Evolutionary conservation across 2,329 filamentous ascomycete species (phyloP), one percentile per base, ranked within the genome.

Genomic region (Cryphonectria japonica): DNA sequence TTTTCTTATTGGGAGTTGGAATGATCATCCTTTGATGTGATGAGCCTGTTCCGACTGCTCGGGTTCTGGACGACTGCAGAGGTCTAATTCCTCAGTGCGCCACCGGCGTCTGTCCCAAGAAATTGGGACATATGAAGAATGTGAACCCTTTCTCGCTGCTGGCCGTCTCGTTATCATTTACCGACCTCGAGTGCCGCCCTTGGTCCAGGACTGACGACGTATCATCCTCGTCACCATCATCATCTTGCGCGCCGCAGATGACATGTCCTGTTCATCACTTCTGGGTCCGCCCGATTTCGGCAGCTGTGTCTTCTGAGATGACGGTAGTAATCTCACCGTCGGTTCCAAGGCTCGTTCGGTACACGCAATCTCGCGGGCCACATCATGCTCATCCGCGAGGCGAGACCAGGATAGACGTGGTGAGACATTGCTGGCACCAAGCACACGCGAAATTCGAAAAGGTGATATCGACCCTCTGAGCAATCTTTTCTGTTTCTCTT

Each of bases 201-300:
- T n/a, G 32, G 59, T 34, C 34, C 32, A 61, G 1, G 59, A 22
- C 32, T 4, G 59, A 61, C 22, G 26, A 59, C 37, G 46, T 22
- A 50, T 39, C 34, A 34, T 34, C 34, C 22, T 46, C 41, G 13
- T 43, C 41, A 43, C 16, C 41, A 19, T 43, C 43, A 16, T 22
- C 59, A 22, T 39, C 32, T 61, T 61, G 32, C 59, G 32, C 59
- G 34, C 59, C 14, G 32, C 34, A 39, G 59, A 61, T 39, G 32
- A 16, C 34, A 4, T 61, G 16, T 13, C 22, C 14, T 29, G n/a
- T 5, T 59, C 19, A n/a, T 61, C 59, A 61, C 34, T 61, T 4
- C 59, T 61, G 59, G 59, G 59, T 7, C 50, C 34, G 65, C 65
- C 65, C 34, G 65, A 57, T 43, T 22, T 67, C 50, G 65, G 65